Evolutionary conservation across 805 yeast species (phyloP).

Genomic region (Pichia gijzeniarum): DNA sequence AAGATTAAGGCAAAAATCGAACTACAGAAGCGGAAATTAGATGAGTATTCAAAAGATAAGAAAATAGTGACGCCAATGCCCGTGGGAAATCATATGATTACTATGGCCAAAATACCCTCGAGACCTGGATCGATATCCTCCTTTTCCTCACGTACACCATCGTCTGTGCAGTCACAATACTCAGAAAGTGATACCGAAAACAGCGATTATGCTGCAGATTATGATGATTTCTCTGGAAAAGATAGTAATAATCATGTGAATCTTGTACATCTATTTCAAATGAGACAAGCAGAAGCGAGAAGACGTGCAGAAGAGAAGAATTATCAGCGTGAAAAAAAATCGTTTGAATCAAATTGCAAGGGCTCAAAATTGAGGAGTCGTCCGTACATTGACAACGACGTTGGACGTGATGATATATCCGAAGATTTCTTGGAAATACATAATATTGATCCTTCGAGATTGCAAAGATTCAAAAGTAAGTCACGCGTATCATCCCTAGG

Average conservation of each 20-base stretch:
- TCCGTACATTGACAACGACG: background rate
- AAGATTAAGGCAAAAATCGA: background rate
- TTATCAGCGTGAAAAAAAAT: conserved; percentile 2
- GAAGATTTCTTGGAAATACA: conserved; percentile 25
- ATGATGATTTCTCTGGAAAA: conserved; percentile 17
- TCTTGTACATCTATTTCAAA: conserved; percentile 15
- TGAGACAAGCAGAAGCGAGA: conserved; percentile 18
- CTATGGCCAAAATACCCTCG: background rate
- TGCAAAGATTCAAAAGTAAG: conserved; percentile 18
- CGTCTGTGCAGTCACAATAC: conserved; percentile 14
- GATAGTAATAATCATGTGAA: conserved; percentile 7
- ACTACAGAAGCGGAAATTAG: background rate
- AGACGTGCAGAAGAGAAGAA: conserved; percentile 11
- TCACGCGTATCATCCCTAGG: conserved; percentile 11
- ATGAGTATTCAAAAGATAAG: background rate
- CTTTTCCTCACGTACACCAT: conserved; percentile 17
- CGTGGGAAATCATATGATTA: background rate
- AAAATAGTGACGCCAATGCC: background rate
- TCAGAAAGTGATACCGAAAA: conserved; percentile 29
- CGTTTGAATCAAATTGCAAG: too few relatives aligned
- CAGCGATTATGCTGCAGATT: conserved; percentile 29
- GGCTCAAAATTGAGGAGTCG: too few relatives aligned
- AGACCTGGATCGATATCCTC: conserved; percentile 26
- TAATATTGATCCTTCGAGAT: conserved; percentile 18
- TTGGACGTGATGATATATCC: conserved; percentile 15